Percentiles rank a stretch among this genome's conserved stretches.
Conservation (phyloP, 306 rosid species). For the Cucumis sativus region Cucumber_9930_V3 NC_026656.2:22357501-22358000, state of each 20-base stretch:
- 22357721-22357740: background rate
- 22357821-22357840: background rate
- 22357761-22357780: background rate
- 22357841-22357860: constrained; percentile 10
- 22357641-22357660: background rate
- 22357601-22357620: background rate
- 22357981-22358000: constrained; percentile 7
- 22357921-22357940: constrained; percentile 11
- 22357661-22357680: background rate
- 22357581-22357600: background rate
- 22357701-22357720: background rate
- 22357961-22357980: constrained; percentile 9
- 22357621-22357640: background rate
- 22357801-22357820: background rate
- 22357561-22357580: background rate
- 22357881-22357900: background rate
- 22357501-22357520: background rate
- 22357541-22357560: background rate
- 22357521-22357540: background rate
- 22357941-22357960: constrained; percentile 6
- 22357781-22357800: background rate
- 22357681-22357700: background rate
- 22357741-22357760: background rate
- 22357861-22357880: constrained; percentile 2
- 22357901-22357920: background rate